Conservation (phyloP, 2,329 filamentous ascomycete species). For the Elsinoe perseae region DNA sequence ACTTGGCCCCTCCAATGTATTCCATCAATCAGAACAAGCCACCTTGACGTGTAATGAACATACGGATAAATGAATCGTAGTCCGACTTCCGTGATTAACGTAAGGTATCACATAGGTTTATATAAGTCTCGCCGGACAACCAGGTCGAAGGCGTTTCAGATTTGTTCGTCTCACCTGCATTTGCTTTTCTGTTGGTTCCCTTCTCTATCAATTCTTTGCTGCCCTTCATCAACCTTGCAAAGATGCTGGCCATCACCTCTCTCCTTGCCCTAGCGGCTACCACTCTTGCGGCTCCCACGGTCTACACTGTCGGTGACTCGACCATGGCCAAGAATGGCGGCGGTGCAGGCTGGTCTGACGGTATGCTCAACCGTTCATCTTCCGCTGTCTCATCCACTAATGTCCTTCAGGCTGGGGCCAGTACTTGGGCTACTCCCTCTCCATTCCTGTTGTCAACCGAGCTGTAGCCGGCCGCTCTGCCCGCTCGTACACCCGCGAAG, state of each 20-base stretch:
- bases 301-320: constrained; percentile 54
- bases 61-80: constrained; percentile 1
- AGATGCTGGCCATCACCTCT: constrained; percentile 14
- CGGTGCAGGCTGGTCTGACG: constrained; percentile 35
- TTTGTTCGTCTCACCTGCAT: background rate
- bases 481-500: constrained; percentile 59
- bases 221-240: constrained; percentile 1
- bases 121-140: constrained; percentile 11
- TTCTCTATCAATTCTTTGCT: constrained; percentile 1
- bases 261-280: constrained; percentile 11
- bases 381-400: background rate
- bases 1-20: background rate
- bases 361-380: constrained; percentile 23
- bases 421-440: constrained; percentile 48
- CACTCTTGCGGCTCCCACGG: constrained; percentile 27
- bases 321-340: constrained; percentile 50
- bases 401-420: constrained; percentile 51
- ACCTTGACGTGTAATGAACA: background rate
- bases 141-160: constrained; percentile 14
- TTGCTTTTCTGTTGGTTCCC: background rate
- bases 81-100: background rate
- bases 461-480: constrained; percentile 60
- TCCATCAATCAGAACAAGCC: constrained; percentile 6
- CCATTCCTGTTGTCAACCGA: constrained; percentile 51
- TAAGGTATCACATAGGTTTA: background rate